Conservation (phyloP, 257 asterid genomes). For the Solanum virginianum region DNA sequence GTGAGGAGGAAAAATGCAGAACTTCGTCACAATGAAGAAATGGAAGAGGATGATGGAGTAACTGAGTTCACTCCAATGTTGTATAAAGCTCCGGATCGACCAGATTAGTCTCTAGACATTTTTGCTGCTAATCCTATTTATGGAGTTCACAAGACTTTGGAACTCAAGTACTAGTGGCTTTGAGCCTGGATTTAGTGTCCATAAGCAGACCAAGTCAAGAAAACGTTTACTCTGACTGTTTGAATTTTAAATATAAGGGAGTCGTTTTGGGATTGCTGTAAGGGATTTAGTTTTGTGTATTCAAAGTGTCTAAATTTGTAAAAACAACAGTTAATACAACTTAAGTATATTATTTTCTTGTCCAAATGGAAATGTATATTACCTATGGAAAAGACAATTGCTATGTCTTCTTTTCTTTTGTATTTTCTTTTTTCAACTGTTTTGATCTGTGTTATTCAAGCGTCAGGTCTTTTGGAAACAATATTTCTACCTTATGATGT, state of each 20-base stretch:
- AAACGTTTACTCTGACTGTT: background rate
- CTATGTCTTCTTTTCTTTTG: background rate
- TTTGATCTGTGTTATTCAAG: background rate
- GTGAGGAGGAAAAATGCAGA: constrained; percentile 51
- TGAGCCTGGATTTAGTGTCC: constrained; percentile 41
- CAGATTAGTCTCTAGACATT: constrained; percentile 37
- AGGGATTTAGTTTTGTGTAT: background rate
- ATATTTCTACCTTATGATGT: too few species aligned
- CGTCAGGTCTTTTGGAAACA: too few species aligned
- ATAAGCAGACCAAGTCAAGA: background rate
- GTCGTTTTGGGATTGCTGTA: background rate
- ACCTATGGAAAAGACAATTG: background rate
- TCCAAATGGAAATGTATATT: background rate
- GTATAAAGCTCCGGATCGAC: constrained; percentile 38
- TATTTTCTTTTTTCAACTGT: background rate
- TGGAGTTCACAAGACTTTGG: constrained; percentile 49
- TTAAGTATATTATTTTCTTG: background rate
- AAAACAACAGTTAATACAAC: background rate
- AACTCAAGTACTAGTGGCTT: constrained; percentile 13
- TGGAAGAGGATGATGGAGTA: constrained; percentile 11
- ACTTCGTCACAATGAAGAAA: constrained; percentile 20
- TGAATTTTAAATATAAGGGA: background rate
- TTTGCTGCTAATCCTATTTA: constrained; percentile 54
- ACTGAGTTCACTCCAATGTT: constrained; percentile 15
- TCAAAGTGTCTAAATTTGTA: background rate